Base-by-base conservation (phyloP, 2,329 filamentous ascomycete genomes). In the Scedosporium boydii region DNA sequence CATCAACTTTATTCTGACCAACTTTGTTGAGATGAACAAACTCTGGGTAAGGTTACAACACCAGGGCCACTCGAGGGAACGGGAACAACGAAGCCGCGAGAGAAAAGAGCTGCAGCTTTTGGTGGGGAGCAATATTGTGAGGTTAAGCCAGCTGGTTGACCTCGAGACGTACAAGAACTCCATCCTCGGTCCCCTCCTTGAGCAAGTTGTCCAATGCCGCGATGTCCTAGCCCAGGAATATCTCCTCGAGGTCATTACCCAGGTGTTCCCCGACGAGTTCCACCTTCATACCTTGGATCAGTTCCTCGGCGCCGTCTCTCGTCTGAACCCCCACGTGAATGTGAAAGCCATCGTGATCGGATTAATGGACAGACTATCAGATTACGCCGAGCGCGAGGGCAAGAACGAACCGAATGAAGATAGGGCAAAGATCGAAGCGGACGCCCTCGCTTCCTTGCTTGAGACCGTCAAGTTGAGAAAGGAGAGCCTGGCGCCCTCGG, bases 11-110 rank as follows among this genome's bases (percentile, higher is more conserved):
- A 89, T 98, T 62, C 79, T 99, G 71, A 99, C 95, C 64, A 99
- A 99, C 71, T 99, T 99, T 72, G 95, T 99, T 68, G 95, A 99
- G 77, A 99, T 99, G 95, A 99, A 99, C 78, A 99, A 99, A 82
- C 82, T 99, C 41, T 99, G 95, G 95, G 95, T 99, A 66, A 88
- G 95, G 53, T 79, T 98, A 71, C 95, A 99, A 74, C 95, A 99
- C 74, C 95, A 99, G 73, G 95, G 95, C 27, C 95, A 97, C 72
- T 99, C 95, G 46, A 85, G 93, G 69, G 95, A 99, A 76, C 83
- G 95, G 60, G 95, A 99, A 66, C 88, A 96, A 77, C 84, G 95
- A 69, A 96, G 92, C 63, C 92, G 95, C 70, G 95, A 99, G 78
- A 84, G 95, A 69, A 93, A 96, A 74, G 96, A 99, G 77, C 80